Evolutionary conservation across 306 rosid species (phyloP), one percentile per base, ranked within the genome.

Genomic region (Castanopsis chinensis): DNA sequence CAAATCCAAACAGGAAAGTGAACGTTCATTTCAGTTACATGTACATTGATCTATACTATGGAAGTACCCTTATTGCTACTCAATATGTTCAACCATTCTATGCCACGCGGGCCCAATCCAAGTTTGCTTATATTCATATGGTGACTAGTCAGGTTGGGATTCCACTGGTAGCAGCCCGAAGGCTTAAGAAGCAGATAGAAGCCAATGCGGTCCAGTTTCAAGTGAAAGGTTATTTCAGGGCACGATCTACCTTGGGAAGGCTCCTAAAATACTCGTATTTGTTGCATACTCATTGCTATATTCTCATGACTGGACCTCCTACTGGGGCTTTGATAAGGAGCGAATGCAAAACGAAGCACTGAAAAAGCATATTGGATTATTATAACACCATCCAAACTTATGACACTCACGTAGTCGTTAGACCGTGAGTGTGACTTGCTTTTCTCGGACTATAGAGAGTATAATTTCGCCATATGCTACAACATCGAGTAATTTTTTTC

Each of bases 1-100:
- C 96, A 63, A 96, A 96, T 57, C 99, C 99, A 55, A 96, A 93
- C 89, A 90, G 85, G 87, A 96, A 89, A 81, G 97, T 90, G 0
- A 88, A 85, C 17, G 89, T 96, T 56, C 93, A 91, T 74, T 96
- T 89, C 88, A 93, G 92, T 85, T 82, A 86, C 21, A 85, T 92
- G 80, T 78, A 1, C 32, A 64, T 96, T n/a, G 79, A 86, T 76
- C 82, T 92, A 1, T 86, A 91, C 82, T 93, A 89, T 10, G 99
- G 94, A 37, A 78, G 80, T 17, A 89, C 97, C 69, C 91, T 89
- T 20, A 68, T 96, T 52, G 92, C 96, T 21, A 51, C 91, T 7
- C 93, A 89, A 54, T 89, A 86, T 72, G 80, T 96, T 12, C 86
- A 87, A 11, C 94, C 99, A 4, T 93, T 96, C 80, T 88, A 96